Evolutionary conservation across 2,329 filamentous ascomycete genomes (phyloP), one percentile per base, ranked within the genome.

Genomic region (Microdochium trichocladiopsis): DNA sequence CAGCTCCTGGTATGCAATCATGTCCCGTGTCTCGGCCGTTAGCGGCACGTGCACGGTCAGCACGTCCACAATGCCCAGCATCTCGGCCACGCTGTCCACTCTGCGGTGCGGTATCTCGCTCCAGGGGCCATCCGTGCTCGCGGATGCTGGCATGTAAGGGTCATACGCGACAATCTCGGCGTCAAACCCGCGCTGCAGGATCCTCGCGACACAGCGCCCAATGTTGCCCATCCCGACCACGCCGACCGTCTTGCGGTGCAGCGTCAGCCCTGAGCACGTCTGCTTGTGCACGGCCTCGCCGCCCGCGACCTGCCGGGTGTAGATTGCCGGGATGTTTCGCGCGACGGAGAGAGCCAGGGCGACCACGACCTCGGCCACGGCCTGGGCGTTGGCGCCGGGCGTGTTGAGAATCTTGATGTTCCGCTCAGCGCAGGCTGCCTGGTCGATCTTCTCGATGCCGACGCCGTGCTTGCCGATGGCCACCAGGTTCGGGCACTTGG

Each of bases 381-480:
- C 66, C 2, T 67, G 66, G 0, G 69, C 67, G 54, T 72, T 77
- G 1, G 73, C 68, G 1, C 72, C 74, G 0, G 73, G 74, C 0
- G 74, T 77, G 53, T 77, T 76, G 56, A 72, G 65, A 24, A 77
- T 69, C 16, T 65, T 66, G 56, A 77, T 71, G 0, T 64, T 68
- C 0, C 68, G 63, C 2, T 62, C 58, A 3, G 60, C 55, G 50
- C 72, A 74, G 2, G 73, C 72, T 0, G 59, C 58, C 12, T 60
- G 58, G 51, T 77, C 72, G 28, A 74, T 74, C 51, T 72, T 75
- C 52, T 77, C 72, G 36, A 75, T 69, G 1, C 73, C 73, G 12
- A 74, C 72, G 1, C 74, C 74, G 25, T 76, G 74, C 58, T 77
- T 76, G 51, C 71, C 71, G 36, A 76, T 69, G 3, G 72, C 73